Conservation (phyloP, 768 basidiomycete genomes). For the Strobilomyces confusus region DNA sequence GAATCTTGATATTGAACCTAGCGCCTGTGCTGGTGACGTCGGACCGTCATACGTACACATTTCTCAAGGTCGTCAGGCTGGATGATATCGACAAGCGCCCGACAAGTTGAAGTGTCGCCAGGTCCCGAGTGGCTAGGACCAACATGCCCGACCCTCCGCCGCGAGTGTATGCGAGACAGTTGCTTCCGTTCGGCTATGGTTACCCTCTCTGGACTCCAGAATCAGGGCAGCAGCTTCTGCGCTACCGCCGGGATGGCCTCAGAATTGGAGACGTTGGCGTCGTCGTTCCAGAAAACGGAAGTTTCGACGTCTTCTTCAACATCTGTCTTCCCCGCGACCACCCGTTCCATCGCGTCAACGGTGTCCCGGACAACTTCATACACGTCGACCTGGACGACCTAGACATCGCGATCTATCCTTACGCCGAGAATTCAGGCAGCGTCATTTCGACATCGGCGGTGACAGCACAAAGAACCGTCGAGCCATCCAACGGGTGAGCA, state of each 20-base stretch:
- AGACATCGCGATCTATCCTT: slow-evolving; percentile 1
- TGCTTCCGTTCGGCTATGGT: neutral
- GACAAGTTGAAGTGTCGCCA: neutral
- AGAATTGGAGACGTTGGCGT: slow-evolving; percentile 36
- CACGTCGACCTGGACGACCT: slow-evolving; percentile 12
- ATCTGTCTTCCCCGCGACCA: slow-evolving; percentile 33
- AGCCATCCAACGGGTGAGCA: neutral
- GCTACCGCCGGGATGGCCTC: slow-evolving; percentile 23
- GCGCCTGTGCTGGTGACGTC: neutral
- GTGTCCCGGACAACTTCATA: slow-evolving; percentile 26
- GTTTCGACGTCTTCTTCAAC: slow-evolving; percentile 36
- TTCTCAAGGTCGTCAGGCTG: neutral
- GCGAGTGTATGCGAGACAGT: neutral
- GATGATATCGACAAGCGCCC: neutral
- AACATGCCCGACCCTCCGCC: neutral
- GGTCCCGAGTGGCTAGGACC: neutral
- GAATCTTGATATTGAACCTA: too few species aligned
- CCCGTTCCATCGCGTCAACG: slow-evolving; percentile 7
- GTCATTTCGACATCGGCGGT: slow-evolving; percentile 12
- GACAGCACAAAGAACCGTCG: neutral
- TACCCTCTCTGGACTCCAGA: neutral
- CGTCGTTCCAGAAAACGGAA: slow-evolving; percentile 26
- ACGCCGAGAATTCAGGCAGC: slow-evolving; percentile 10
- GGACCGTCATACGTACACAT: neutral
- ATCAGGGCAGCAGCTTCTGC: slow-evolving; percentile 10